phyloP scores from a whole-genome alignment of 306 rosid species.

The Canavalia ensiformis region DNA sequence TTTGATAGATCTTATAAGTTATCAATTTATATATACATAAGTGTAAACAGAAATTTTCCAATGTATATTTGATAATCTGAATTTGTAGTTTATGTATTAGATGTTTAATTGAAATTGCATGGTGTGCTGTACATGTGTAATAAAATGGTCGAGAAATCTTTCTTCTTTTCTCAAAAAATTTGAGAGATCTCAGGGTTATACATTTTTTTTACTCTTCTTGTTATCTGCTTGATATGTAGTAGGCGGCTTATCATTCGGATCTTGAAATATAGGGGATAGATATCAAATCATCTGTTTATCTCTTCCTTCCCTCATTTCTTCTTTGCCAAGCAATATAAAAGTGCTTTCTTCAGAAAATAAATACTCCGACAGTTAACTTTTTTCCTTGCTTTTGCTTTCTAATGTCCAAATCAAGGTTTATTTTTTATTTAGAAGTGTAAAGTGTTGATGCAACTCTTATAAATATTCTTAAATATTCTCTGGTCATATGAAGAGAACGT shows the following conservation, averaged over 20 bases:
- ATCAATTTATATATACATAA: background rate
- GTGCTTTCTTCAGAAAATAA: conserved; percentile 32
- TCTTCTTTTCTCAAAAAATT: background rate
- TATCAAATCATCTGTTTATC: conserved; percentile 24
- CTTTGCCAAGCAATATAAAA: conserved; percentile 23
- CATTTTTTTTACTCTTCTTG: conserved; percentile 4
- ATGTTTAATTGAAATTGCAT: conserved; percentile 14
- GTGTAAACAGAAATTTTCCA: background rate
- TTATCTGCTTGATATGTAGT: conserved; percentile 2
- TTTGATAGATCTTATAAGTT: conserved; percentile 1
- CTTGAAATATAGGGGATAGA: conserved; percentile 12
- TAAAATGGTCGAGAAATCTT: background rate
- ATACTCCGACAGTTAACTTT: background rate
- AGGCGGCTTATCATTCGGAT: conserved; percentile 4
- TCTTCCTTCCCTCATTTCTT: background rate
- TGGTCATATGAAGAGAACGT: conserved; percentile 67
- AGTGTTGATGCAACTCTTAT: conserved; percentile 33
- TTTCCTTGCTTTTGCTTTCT: conserved; percentile 42
- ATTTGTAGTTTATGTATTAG: background rate
- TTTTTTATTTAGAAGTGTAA: conserved; percentile 26
- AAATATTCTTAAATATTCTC: conserved; percentile 30
- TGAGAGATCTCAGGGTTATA: background rate
- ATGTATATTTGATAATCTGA: background rate
- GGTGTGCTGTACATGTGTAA: background rate
- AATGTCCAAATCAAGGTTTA: background rate